Evolutionary conservation across 148 eudicot species (phyloP), one percentile per base, ranked within the genome.

Genomic region (Silene latifolia): DNA sequence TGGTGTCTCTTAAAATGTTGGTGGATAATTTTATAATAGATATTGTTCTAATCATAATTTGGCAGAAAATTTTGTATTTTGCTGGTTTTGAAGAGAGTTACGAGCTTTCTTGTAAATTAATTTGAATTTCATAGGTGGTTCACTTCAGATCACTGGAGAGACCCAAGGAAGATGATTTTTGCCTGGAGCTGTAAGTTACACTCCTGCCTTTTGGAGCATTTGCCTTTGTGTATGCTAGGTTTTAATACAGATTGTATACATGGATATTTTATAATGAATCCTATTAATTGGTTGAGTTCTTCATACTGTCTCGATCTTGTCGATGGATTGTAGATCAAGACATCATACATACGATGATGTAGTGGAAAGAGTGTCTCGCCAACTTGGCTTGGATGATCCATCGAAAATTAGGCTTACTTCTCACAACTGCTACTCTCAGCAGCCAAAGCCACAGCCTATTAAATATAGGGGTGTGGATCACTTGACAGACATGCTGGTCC

Each of bases 391-490:
- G 91, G 90, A 87, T 65, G 98, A 93, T 83, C 89, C 98, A 71
- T 89, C 97, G 3, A 93, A 93, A 82, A 86, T 93, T 59, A 89
- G 98, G 82, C 95, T 93, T 81, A 91, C 98, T 60, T 82, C 98
- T 80, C 98, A 93, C 80, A 93, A 93, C 75, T 93, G 97, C 76
- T 93, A 93, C 84, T 89, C 97, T 64, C 97, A 93, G 82, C 98
- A 91, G 76, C 98, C 98, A 62, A 93, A 93, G 73, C 98, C 98
- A 48, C 98, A 93, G 78, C 98, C 95, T 39, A 93, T 93, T 60
- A 91, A 89, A 76, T 91, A 93, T 66, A 87, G 98, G 20, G 98
- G 91, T 19, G 91, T 86, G 74, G 98, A 91, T 74, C 91, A 79
- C 85, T 83, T 93, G 80, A 79, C 90, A 63, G 97, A 93, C 77